A percentile compares a stretch with the other conserved stretches of the same genome.
Evolutionary conservation across 1,284 basidiomycete genomes (phyloP).

Genomic region (Baeospora myosura): DNA sequence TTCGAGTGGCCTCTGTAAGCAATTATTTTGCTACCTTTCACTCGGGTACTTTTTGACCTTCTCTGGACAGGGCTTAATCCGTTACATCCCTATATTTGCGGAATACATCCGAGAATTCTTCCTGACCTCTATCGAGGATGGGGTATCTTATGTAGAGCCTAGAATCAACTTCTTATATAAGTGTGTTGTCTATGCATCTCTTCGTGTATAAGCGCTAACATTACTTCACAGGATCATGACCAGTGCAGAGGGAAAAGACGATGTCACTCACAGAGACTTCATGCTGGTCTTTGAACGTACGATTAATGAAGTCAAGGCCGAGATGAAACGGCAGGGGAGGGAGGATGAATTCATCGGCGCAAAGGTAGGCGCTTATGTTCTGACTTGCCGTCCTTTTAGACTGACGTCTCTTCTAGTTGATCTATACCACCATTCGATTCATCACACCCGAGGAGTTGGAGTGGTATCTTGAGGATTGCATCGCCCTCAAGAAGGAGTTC

Average conservation of each 20-base stretch:
- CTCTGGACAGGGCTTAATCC: slow-evolving; percentile 39
- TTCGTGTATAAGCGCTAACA: neutral
- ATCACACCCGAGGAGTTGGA: slow-evolving; percentile 52
- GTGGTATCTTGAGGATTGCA: slow-evolving; percentile 68
- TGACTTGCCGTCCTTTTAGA: neutral
- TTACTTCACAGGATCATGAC: neutral
- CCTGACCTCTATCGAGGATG: slow-evolving; percentile 57
- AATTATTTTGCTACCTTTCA: neutral
- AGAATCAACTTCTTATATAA: slow-evolving; percentile 60
- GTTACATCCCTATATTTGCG: slow-evolving; percentile 47
- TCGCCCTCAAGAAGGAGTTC: slow-evolving; percentile 65
- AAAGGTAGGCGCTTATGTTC: slow-evolving; percentile 31
- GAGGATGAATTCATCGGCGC: slow-evolving; percentile 58
- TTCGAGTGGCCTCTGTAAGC: slow-evolving; percentile 37
- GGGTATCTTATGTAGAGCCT: slow-evolving; percentile 66
- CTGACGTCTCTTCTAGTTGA: slow-evolving; percentile 38
- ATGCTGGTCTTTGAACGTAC: slow-evolving; percentile 50
- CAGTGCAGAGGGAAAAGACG: slow-evolving; percentile 43
- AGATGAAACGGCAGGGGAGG: slow-evolving; percentile 44
- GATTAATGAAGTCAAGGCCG: slow-evolving; percentile 45
- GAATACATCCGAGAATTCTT: slow-evolving; percentile 61
- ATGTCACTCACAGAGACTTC: slow-evolving; percentile 57
- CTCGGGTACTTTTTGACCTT: neutral
- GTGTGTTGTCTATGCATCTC: slow-evolving; percentile 25
- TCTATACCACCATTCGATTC: slow-evolving; percentile 61